phyloP scores from a whole-genome alignment of 495 filamentous ascomycete species.

The Aspergillus taichungensis region DNA sequence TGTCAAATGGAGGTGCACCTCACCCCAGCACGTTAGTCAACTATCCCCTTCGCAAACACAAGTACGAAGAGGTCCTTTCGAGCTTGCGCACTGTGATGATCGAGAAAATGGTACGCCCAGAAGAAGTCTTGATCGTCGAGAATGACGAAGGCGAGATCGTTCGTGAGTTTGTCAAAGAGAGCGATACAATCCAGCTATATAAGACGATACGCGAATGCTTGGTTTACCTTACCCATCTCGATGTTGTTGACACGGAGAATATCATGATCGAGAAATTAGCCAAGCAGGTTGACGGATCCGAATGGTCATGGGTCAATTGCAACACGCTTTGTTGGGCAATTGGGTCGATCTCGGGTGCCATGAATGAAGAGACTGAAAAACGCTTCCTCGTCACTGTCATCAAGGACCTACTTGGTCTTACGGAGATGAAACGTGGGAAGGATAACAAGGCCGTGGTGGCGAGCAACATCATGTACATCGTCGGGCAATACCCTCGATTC shows the following conservation, averaged over 20 bases:
- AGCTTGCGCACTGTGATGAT: constrained; percentile 98
- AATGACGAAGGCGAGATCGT: constrained; percentile 99
- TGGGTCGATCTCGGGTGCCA: constrained; percentile 94
- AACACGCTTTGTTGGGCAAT: constrained; percentile 99
- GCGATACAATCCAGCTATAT: constrained; percentile 97
- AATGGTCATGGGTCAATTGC: constrained; percentile 99
- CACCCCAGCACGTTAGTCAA: constrained; percentile 74
- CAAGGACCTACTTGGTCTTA: constrained; percentile 95
- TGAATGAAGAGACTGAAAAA: constrained; percentile 99
- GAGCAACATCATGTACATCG: constrained; percentile 99
- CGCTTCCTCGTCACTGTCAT: constrained; percentile 97
- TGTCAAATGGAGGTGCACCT: constrained; percentile 71
- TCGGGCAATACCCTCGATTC: constrained; percentile 96
- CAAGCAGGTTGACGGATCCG: constrained; percentile 83
- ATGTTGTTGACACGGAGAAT: constrained; percentile 91
- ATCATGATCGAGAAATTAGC: constrained; percentile 99
- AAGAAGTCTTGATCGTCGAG: constrained; percentile 98
- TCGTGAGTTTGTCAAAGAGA: constrained; percentile 97
- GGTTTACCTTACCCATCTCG: constrained; percentile 94
- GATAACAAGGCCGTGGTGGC: constrained; percentile 99
- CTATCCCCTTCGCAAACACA: constrained; percentile 92
- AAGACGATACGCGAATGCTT: constrained; percentile 97
- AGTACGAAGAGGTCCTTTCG: constrained; percentile 86
- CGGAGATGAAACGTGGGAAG: constrained; percentile 97
- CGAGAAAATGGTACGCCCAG: constrained; percentile 96